These are phyloP conservation scores for Epicoccum nigrum DNA, from an alignment of 2,329 filamentous ascomycete species.

Conservation along the genomic window DNA sequence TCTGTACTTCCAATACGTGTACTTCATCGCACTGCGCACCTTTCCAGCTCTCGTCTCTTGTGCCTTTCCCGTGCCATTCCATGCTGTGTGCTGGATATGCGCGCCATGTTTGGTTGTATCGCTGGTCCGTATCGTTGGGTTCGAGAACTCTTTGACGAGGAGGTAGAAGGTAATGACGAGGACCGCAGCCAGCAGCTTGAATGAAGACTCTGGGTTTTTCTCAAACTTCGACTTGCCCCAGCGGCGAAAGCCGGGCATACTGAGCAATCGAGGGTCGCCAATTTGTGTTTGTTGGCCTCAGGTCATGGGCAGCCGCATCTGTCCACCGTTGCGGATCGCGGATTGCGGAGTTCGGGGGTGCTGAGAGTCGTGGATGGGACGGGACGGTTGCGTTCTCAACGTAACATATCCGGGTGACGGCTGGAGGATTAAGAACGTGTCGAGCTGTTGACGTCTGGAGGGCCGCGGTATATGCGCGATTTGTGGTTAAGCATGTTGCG, in stretches of 20 bases:
- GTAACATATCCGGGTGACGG: background rate
- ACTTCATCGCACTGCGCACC: constrained; percentile 48
- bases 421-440: background rate
- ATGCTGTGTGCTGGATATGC: constrained; percentile 42
- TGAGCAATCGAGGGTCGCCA: constrained; percentile 14
- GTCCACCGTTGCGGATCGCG: constrained; percentile 24
- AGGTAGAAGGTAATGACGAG: constrained; percentile 51
- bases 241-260: constrained; percentile 46
- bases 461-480: background rate
- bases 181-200: constrained; percentile 49
- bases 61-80: constrained; percentile 45
- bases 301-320: constrained; percentile 28
- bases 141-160: constrained; percentile 46
- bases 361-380: constrained; percentile 4
- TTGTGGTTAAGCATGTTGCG: constrained; percentile 7
- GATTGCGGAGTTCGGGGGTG: constrained; percentile 18
- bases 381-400: background rate
- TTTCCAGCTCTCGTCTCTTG: constrained; percentile 42
- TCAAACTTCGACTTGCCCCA: constrained; percentile 47
- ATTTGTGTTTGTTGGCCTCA: constrained; percentile 24
- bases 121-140: constrained; percentile 33
- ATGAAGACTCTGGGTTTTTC: constrained; percentile 49
- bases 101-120: constrained; percentile 27
- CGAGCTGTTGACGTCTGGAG: background rate
- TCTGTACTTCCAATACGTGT: constrained; percentile 50